Evolutionary conservation across 345 rosid genomes (phyloP).

Genomic region (Schrenkiella parvula): DNA sequence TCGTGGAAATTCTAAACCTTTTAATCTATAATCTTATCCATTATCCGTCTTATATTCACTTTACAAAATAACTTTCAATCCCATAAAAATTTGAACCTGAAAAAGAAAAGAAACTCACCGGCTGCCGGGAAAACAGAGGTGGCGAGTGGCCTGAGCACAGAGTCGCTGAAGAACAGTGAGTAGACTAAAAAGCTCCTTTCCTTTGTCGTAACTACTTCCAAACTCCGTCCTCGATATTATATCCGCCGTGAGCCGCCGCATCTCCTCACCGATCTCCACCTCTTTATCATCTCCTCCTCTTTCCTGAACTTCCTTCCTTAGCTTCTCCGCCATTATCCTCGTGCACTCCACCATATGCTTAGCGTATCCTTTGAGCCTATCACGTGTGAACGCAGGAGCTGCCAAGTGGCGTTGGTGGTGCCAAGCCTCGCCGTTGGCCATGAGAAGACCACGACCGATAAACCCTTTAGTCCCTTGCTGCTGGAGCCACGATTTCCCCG

Average conservation of each 20-base stretch:
- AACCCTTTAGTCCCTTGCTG: conserved; percentile 88
- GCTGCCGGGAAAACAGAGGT: conserved; percentile 89
- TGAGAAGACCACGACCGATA: conserved; percentile 72
- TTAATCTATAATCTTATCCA: too few relatives aligned
- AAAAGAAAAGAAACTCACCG: conserved; percentile 38
- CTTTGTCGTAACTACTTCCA: conserved; percentile 69
- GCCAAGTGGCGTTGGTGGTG: conserved; percentile 51
- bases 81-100: too few relatives aligned
- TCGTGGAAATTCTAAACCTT: too few relatives aligned
- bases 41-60: too few relatives aligned
- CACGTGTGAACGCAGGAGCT: conserved; percentile 60
- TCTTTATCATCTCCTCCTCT: conserved; percentile 70
- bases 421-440: conserved; percentile 76
- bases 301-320: conserved; percentile 41
- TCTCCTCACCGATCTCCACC: conserved; percentile 79
- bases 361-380: conserved; percentile 69
- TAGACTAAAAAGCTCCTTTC: conserved; percentile 66
- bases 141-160: conserved; percentile 78
- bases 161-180: conserved; percentile 61
- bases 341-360: conserved; percentile 90
- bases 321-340: conserved; percentile 46
- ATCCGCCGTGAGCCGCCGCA: conserved; percentile 73
- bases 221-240: conserved; percentile 90
- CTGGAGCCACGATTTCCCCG: conserved; percentile 92
- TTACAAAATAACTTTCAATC: too few relatives aligned